Percentiles rank a stretch among this genome's conserved stretches.
phyloP scores from a whole-genome alignment of 768 basidiomycete species.

The Russula ochroleuca region DNA sequence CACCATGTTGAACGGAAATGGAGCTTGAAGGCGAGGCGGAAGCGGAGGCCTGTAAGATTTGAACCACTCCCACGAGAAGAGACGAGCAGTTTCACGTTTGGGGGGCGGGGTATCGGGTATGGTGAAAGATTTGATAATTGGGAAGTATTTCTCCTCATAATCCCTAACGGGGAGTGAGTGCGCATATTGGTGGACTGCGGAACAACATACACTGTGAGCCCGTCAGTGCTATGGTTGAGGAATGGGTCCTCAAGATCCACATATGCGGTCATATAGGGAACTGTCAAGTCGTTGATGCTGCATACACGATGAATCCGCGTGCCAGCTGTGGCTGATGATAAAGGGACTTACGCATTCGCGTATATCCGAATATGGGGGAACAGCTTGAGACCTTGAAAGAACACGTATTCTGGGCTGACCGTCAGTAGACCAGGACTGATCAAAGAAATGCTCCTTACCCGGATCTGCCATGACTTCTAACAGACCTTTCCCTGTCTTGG shows the following conservation, averaged over 20 bases:
- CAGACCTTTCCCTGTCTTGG: constrained; percentile 57
- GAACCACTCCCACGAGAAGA: constrained; percentile 11
- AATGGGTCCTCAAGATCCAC: constrained; percentile 70
- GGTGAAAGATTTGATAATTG: constrained; percentile 25
- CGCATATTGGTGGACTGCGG: not conserved
- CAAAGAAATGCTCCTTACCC: constrained; percentile 36
- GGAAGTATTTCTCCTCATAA: constrained; percentile 23
- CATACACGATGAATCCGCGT: not conserved
- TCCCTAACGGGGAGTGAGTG: constrained; percentile 2
- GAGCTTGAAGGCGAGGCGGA: constrained; percentile 6
- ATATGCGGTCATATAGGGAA: constrained; percentile 76
- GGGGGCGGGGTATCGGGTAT: constrained; percentile 14
- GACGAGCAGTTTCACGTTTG: constrained; percentile 10
- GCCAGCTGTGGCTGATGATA: not conserved
- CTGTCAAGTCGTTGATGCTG: constrained; percentile 71
- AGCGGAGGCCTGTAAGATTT: constrained; percentile 20
- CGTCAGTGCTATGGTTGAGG: constrained; percentile 48
- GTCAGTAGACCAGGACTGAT: not conserved
- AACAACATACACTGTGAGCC: constrained; percentile 54
- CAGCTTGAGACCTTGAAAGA: constrained; percentile 62
- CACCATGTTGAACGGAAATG: constrained; percentile 71
- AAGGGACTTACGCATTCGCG: constrained; percentile 63
- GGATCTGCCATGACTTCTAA: constrained; percentile 80
- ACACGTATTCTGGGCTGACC: constrained; percentile 53
- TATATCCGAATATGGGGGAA: constrained; percentile 74